Percentiles rank a stretch among this genome's conserved stretches.
Conservation (phyloP, 352 stramenopile genomes). For the Phytophthora idaei region DNA sequence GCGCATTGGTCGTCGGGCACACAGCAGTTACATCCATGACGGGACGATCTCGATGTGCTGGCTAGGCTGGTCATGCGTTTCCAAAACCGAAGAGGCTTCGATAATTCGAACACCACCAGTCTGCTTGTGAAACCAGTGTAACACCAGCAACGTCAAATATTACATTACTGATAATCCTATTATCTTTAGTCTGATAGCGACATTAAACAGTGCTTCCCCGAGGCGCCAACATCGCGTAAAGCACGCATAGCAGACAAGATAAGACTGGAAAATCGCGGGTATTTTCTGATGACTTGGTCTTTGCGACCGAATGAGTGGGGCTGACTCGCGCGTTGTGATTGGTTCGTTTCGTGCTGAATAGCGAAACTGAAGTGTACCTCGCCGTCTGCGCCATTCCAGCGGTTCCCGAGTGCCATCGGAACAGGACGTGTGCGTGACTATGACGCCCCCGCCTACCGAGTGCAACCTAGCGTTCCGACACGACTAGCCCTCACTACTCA, state of each 20-base stretch:
- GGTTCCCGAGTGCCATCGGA: conserved; percentile 17
- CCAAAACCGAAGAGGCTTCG: too few species aligned
- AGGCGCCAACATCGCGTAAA: too few species aligned
- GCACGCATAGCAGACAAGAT: not conserved
- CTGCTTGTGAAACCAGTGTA: too few species aligned
- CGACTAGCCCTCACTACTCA: conserved; percentile 15
- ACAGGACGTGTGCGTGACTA: conserved; percentile 20
- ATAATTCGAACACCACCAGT: too few species aligned
- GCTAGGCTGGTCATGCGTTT: too few species aligned
- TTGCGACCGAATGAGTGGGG: conserved; percentile 20
- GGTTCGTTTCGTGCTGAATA: not conserved
- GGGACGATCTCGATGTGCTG: too few species aligned
- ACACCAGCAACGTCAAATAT: too few species aligned
- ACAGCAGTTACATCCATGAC: too few species aligned
- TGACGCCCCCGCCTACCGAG: conserved; percentile 6
- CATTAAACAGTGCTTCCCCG: too few species aligned
- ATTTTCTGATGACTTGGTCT: conserved; percentile 29
- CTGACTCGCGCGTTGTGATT: conserved; percentile 6
- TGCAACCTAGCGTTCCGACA: not conserved
- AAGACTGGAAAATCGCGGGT: conserved; percentile 6
- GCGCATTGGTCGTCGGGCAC: too few species aligned
- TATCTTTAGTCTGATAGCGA: too few species aligned
- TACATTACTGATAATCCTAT: too few species aligned
- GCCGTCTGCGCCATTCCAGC: conserved; percentile 14
- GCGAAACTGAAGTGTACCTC: conserved; percentile 5